Base-by-base conservation (phyloP, 2,329 filamentous ascomycete genomes). In the Gremmenia infestans region DNA sequence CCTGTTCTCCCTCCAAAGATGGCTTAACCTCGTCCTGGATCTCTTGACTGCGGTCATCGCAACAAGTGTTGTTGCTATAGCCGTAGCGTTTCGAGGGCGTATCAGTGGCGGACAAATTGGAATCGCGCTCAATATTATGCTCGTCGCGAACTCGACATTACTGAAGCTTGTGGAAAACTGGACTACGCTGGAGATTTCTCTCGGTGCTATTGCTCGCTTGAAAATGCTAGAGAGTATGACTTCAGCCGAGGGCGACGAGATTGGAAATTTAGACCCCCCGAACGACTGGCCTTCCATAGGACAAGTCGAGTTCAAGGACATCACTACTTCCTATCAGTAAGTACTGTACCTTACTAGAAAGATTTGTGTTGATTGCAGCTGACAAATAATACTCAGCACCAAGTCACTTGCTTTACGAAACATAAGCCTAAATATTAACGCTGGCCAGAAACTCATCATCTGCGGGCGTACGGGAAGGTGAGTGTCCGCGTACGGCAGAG, bases 111-210 rank as follows among this genome's bases (percentile, higher is more conserved):
- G 40, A 2, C 55, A 63, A 42, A 40, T 68, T 4, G 64, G 64
- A 8, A 53, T 68, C 22, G 66, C 61, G 4, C 57, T 67, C 5
- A 67, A 65, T 50, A 54, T 64, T 14, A 61, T 67, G 40, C 53
- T 68, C 0, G 53, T 61, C 6, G 47, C 55, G 12, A 66, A 61
- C 28, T 61, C 46, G 15, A 64, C 61, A 14, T 35, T 68, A 3
- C 37, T 63, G 1, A 56, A 57, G 14, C 48, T 73, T 0, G 56
- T 70, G 9, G 72, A 72, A 17, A 76, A 72, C 45, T 85, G 80
- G 80, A 83, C 81, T 0, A 74, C 73, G 36, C 69, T 85, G 12
- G 82, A 85, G 60, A 83, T 80, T 0, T 76, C 78, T 46, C 76
- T 85, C 47, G 81, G 82, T 9, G 81, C 81, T 7, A 74, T 85